Base-by-base conservation (phyloP, 352 stramenopile species). In the Globisporangium nodosum region DNA sequence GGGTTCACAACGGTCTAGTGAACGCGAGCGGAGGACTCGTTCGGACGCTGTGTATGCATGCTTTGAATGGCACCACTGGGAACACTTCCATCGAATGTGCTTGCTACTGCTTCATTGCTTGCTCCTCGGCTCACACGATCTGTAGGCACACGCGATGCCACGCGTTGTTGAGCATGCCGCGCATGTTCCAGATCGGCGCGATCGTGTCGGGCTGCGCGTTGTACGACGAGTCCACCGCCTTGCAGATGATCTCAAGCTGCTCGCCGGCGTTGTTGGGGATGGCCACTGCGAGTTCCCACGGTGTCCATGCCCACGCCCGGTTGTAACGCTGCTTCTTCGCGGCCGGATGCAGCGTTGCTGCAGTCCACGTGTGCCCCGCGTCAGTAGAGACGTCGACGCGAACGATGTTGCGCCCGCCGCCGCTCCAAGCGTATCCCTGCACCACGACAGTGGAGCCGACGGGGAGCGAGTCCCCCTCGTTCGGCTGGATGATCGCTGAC, bases 111-210 rank as follows among this genome's bases (percentile, higher is more conserved):
- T 78, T 61, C 33, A 27, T 27, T 27, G 24, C 24, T 27, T 86
- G 27, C 0, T 43, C 3, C 6, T 45, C 16, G n/a, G 30, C 31
- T 7, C 3, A 68, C 11, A 74, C 67, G 11, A 91, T 64, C 0
- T 75, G 54, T n/a, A 94, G 73, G 30, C 74, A 70, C 46, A 97
- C 83, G 31, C 91, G 81, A 61, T 96, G 96, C 95, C 96, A 99
- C 24, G 87, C 90, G 64, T 99, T 99, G 66, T 98, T 99, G 27
- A 97, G 80, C 49, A 99, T 81, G 30, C 97, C 97, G 51, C 96
- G 81, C 65, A 99, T 92, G 81, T 99, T 99, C 97, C 97, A 99
- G 58, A 98, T 96, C 37, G 96, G 87, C 53, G 87, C 88, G 60
- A 94, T 94, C 18, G 74, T 94, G 68, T 99, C 96, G 3, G 97